Base-by-base conservation (phyloP, 768 basidiomycete species). In the Agaricus subrufescens region DNA sequence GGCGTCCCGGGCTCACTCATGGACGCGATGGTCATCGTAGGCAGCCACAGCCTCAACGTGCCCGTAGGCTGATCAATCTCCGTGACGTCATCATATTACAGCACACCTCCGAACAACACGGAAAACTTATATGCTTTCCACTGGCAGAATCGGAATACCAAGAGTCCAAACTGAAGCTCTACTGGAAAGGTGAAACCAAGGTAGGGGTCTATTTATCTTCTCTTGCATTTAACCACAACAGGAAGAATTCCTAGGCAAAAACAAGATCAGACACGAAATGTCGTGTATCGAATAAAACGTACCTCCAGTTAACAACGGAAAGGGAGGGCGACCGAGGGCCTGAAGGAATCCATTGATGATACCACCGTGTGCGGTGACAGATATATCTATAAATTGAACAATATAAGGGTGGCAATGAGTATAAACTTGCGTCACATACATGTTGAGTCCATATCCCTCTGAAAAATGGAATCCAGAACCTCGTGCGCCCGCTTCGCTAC, bases 381-480 rank as follows among this genome's bases (percentile, higher is more conserved):
- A 57, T 4, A 60, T 47, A 42, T 58, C 61, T 62, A 29, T 8
- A 23, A 19, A 30, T 11, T 12, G 6, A 38, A 19, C 19, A 7
- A 25, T 15, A 29, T 30, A 23, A 30, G 10, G 19, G 19, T 19
- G 19, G 19, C 19, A 26, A 12, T n/a, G 9, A 7, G 19, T 26
- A 23, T 14, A 25, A 3, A 6, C 3, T 27, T 46, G 44, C 39
- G 37, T 7, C 8, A 72, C 84, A 43, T 64, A 86, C 87, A 82
- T 3, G 61, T 70, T 10, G 74, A 74, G 5, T 72, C 67, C 34
- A 60, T 45, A 40, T 80, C 75, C 1, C 71, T 62, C 6, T 70
- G 67, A 60, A 89, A 87, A 8, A 88, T 75, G 60, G 62, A 65
- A 58, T 87, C 84, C 3, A 91, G 57, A 0, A 85, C 81, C 8